Evolutionary conservation across 1,284 basidiomycete species (phyloP).

Genomic region (Trichosporon coremiiforme): DNA sequence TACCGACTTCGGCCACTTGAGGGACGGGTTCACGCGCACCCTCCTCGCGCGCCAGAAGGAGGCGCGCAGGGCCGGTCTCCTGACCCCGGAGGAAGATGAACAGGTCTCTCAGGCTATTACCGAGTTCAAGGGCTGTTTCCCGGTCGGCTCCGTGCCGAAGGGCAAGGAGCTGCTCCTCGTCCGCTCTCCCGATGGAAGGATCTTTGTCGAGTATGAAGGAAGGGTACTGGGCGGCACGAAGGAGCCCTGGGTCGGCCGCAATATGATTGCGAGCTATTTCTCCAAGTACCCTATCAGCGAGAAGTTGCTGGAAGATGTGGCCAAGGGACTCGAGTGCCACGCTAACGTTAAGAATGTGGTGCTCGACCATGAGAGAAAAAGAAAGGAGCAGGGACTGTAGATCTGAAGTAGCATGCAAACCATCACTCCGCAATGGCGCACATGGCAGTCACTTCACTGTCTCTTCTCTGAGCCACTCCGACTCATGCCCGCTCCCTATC

Average conservation of each 20-base stretch:
- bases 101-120: constrained; percentile 49
- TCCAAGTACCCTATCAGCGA: constrained; percentile 53
- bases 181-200: constrained; percentile 36
- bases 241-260: constrained; percentile 53
- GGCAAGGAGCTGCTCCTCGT: constrained; percentile 58
- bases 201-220: constrained; percentile 41
- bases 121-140: constrained; percentile 58
- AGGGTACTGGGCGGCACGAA: constrained; percentile 51
- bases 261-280: constrained; percentile 58
- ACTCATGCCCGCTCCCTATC: neutral
- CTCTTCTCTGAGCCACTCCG: neutral
- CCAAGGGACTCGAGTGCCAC: constrained; percentile 35
- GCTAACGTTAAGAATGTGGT: constrained; percentile 22
- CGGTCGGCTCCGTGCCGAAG: constrained; percentile 57
- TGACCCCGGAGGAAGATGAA: constrained; percentile 48
- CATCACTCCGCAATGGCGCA: no score
- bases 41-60: constrained; percentile 58
- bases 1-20: constrained; percentile 61
- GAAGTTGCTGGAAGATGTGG: constrained; percentile 48
- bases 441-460: no score
- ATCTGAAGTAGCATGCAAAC: neutral
- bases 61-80: constrained; percentile 38
- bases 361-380: constrained; percentile 19
- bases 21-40: constrained; percentile 61
- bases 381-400: neutral